Conservation (phyloP, 1,139 yeast genomes). For the Candida dubliniensis region DNA sequence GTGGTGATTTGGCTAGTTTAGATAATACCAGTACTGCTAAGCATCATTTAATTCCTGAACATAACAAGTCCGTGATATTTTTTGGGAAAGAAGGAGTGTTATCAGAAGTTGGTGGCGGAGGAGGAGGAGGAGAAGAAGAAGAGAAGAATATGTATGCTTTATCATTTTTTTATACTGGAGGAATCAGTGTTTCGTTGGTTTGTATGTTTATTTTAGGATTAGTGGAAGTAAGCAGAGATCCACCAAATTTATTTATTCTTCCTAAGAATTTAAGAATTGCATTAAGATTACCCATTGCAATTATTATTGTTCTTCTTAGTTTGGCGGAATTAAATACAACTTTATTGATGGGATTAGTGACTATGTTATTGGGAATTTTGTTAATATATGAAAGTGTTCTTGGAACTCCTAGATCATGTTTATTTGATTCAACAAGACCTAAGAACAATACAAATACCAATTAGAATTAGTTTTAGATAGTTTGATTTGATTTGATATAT, state of each 20-base stretch:
- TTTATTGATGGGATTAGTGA: conserved; percentile 43
- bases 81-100: conserved; percentile 1
- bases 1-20: conserved; percentile 47
- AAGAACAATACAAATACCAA: not conserved
- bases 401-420: conserved; percentile 26
- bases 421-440: not conserved
- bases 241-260: conserved; percentile 27
- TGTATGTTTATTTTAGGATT: conserved; percentile 38
- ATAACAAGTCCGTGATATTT: not conserved
- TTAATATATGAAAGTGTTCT: conserved; percentile 37
- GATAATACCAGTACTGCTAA: conserved; percentile 14
- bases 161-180: conserved; percentile 51
- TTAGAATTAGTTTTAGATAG: too few relatives aligned
- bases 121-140: conserved; percentile 18
- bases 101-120: conserved; percentile 9
- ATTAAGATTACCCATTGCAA: conserved; percentile 40
- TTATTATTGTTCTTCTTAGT: conserved; percentile 41
- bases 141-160: conserved; percentile 36
- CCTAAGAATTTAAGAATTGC: conserved; percentile 40
- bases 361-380: conserved; percentile 31
- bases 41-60: conserved; percentile 3
- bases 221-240: conserved; percentile 41
- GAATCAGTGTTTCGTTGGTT: conserved; percentile 41
- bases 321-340: conserved; percentile 48
- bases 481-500: too few relatives aligned